Evolutionary conservation across 257 asterid species (phyloP).

Genomic region (Nicotiana knightiana): DNA sequence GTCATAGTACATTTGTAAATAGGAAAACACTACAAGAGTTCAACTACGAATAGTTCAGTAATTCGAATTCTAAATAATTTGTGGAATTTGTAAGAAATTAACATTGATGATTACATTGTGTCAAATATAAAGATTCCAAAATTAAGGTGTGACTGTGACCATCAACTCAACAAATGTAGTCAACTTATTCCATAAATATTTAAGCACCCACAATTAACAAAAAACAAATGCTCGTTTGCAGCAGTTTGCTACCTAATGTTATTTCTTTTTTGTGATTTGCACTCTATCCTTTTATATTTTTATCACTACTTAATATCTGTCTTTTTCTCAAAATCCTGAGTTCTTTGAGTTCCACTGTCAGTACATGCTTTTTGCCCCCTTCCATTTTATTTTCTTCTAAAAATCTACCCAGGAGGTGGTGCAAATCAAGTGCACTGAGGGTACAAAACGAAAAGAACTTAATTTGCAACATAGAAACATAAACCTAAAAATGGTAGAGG

Average conservation of each 20-base stretch:
- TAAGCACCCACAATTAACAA: no score
- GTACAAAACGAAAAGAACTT: background rate
- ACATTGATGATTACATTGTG: background rate
- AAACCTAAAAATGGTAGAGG: background rate
- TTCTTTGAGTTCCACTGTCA: background rate
- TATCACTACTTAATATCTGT: background rate
- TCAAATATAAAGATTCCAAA: background rate
- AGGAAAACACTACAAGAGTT: background rate
- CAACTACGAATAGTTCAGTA: background rate
- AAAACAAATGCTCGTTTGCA: no score
- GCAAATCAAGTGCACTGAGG: background rate
- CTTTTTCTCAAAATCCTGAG: background rate
- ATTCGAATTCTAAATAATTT: no score
- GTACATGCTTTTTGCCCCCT: background rate
- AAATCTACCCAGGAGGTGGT: background rate
- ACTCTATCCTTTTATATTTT: background rate
- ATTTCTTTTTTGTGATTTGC: background rate
- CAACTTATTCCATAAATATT: background rate
- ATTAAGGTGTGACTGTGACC: background rate
- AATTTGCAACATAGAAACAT: background rate
- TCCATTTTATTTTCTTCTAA: background rate
- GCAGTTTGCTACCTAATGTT: no score
- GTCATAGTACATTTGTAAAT: background rate
- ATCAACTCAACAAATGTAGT: background rate
- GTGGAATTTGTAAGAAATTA: background rate